A percentile compares a stretch with the other conserved stretches of the same genome.
phyloP scores from a whole-genome alignment of 441 rosid genomes.

The Bocquillonia castaneifolia region DNA sequence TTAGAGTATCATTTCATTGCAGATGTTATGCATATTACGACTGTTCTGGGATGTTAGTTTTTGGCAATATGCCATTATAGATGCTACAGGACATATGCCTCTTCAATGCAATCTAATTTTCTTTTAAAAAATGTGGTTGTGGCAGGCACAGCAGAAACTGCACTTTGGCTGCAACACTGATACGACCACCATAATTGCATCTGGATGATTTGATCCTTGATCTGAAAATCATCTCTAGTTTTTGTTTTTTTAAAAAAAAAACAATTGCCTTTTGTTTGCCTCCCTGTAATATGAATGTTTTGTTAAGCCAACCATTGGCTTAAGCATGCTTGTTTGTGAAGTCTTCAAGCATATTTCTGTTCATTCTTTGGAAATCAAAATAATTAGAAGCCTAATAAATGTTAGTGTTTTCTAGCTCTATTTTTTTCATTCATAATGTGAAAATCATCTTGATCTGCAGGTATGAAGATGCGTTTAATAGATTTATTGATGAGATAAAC shows the following conservation, averaged over 20 bases:
- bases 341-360: slow-evolving; percentile 2
- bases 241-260: not conserved
- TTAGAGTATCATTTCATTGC: not conserved
- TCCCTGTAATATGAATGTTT: not conserved
- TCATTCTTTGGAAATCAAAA: not conserved
- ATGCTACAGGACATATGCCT: not conserved
- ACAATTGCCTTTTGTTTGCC: not conserved
- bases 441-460: slow-evolving; percentile 39
- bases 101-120: not conserved
- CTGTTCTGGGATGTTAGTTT: not conserved
- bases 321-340: not conserved
- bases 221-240: not conserved
- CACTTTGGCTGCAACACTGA: not conserved
- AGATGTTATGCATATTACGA: not conserved
- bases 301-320: not conserved
- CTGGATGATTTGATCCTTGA: not conserved
- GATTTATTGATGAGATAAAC: slow-evolving; percentile 92
- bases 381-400: not conserved
- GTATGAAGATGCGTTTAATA: slow-evolving; percentile 94
- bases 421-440: slow-evolving; percentile 23
- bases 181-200: not conserved
- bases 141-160: not conserved
- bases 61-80: not conserved
- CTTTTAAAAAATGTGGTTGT: not conserved
- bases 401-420: slow-evolving; percentile 15